phyloP scores from a whole-genome alignment of 331 rosid genomes.

The Malus hybrid region DNA sequence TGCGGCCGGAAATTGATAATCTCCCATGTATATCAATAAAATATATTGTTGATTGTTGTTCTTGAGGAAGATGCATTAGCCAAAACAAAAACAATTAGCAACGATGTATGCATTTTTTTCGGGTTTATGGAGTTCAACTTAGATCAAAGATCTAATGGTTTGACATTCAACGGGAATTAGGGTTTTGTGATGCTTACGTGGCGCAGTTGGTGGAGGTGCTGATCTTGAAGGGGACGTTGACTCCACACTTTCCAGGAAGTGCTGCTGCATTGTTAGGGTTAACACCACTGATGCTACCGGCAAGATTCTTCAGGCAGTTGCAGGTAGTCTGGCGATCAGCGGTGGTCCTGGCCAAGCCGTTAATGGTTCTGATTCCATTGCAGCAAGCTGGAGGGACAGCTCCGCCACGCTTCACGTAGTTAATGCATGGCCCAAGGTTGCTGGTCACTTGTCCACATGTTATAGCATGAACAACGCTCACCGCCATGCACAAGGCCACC shows the following conservation, averaged over 20 bases:
- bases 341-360: constrained; percentile 18
- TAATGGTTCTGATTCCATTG: constrained; percentile 13
- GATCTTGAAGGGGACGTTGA: constrained; percentile 26
- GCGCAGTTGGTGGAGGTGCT: constrained; percentile 33
- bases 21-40: background rate
- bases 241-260: constrained; percentile 27
- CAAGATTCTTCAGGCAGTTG: constrained; percentile 14
- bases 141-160: no score
- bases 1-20: background rate
- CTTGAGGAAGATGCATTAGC: no score
- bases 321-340: constrained; percentile 26
- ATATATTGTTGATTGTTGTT: no score
- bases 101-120: no score
- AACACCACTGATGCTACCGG: background rate
- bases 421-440: background rate
- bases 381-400: constrained; percentile 11
- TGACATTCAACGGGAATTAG: no score
- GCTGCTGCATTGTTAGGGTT: background rate
- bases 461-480: constrained; percentile 13
- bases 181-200: background rate
- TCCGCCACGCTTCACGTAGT: background rate
- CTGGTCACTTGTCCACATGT: constrained; percentile 15
- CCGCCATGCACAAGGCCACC: constrained; percentile 10
- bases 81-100: no score
- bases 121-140: no score